Base-by-base conservation (phyloP, 352 stramenopile species). In the Pythium aquatile region DNA sequence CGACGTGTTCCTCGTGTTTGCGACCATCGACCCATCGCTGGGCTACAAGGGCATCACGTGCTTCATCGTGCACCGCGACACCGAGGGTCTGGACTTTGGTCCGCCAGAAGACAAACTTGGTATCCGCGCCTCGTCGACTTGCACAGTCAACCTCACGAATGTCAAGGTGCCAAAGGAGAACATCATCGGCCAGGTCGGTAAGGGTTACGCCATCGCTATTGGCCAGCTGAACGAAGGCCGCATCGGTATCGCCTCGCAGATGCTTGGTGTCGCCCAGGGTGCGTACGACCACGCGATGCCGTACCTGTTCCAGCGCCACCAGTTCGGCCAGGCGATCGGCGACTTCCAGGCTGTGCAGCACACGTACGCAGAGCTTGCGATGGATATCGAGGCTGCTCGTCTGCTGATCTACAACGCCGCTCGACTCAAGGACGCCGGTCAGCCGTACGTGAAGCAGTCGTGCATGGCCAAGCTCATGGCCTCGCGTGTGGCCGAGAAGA, bases 31-130 rank as follows among this genome's bases (percentile, higher is more conserved):
- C 73, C 81, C 77, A 44, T 91, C 86, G 3, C 80, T 93, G 68
- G 96, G 96, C 17, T 98, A 99, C 87, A 98, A 97, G 73, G 97
- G 97, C 48, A 99, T 99, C 66, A 99, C 97, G 63, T 98, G 94
- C 59, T 99, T 99, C 73, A 96, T 99, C 69, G 94, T 99, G 9
- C 95, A 98, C 76, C 88, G 96, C 29, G 91, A 94, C 44, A 88
- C 81, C 24, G 90, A 98, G 58, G 94, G 96, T 30, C 74, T 99
- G 32, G 83, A 91, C 67, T 93, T 99, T 33, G 96, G 97, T n/a
- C 93, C 91, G 51, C 89, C 94, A 1, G 97, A 99, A 74, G 93
- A 98, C 65, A 99, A 99, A 75, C 69, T 99, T 17, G 97, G 97
- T 30, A 95, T 99, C 54, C 83, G 93, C 30, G 96, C 96, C 24